These are phyloP conservation scores for Podaxis rugospora DNA, from an alignment of 768 basidiomycete species.

Conservation along the genomic window DNA sequence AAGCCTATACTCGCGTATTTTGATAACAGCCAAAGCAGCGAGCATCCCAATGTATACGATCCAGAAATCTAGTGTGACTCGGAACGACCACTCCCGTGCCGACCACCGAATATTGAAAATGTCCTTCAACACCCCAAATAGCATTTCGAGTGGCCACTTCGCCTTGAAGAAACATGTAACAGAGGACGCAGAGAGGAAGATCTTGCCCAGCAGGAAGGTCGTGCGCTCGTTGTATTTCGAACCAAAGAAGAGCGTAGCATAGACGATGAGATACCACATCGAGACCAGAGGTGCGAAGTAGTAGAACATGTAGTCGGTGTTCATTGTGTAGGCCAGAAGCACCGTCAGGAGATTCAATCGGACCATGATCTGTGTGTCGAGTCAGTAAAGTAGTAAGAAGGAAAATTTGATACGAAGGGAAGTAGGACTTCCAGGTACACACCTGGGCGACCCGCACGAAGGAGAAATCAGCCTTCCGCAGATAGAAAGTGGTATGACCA, in stretches of 20 bases:
- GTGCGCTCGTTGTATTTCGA: constrained; percentile 69
- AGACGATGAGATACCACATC: constrained; percentile 87
- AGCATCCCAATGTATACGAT: constrained; percentile 89
- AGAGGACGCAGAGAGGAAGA: constrained; percentile 56
- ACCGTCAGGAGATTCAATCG: constrained; percentile 83
- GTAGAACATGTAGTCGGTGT: constrained; percentile 87
- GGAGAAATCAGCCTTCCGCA: constrained; percentile 86
- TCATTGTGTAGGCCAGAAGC: constrained; percentile 83
- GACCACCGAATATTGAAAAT: constrained; percentile 81
- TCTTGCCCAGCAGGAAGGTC: constrained; percentile 65
- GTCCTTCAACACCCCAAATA: constrained; percentile 62
- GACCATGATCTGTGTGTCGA: constrained; percentile 53
- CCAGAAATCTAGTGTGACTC: constrained; percentile 84
- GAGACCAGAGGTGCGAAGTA: constrained; percentile 90
- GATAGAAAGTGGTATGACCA: constrained; percentile 83
- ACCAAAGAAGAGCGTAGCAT: constrained; percentile 70
- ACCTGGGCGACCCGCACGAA: constrained; percentile 74
- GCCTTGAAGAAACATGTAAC: constrained; percentile 66
- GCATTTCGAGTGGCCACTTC: constrained; percentile 52
- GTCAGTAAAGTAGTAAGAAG: constrained; percentile 8
- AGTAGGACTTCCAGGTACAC: constrained; percentile 17
- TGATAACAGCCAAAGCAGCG: constrained; percentile 66
- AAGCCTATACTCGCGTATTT: constrained; percentile 67
- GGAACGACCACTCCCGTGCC: constrained; percentile 83
- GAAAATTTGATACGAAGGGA: not conserved